A percentile compares a stretch with the other conserved stretches of the same genome.
Conservation (phyloP, 2,329 filamentous ascomycete genomes). For the Cercospora berteroae region DNA sequence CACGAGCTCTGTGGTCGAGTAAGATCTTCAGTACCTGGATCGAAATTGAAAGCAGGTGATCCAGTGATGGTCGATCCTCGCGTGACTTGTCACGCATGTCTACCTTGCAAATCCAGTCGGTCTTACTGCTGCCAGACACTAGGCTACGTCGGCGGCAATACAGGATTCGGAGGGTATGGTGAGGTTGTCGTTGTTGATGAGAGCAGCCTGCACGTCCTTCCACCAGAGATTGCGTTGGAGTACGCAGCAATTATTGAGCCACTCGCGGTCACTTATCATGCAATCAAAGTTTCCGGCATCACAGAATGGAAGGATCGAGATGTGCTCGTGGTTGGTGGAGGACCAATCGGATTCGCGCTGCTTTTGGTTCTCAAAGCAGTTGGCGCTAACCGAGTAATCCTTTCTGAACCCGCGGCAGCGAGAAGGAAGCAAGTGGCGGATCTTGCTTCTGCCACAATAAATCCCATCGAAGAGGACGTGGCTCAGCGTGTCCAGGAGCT, state of each 20-base stretch:
- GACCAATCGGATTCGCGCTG: slow-evolving; percentile 28
- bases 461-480: slow-evolving; percentile 25
- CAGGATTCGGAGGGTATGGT: slow-evolving; percentile 27
- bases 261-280: slow-evolving; percentile 25
- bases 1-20: slow-evolving; percentile 31
- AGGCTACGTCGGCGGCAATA: slow-evolving; percentile 26
- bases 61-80: slow-evolving; percentile 30
- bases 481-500: slow-evolving; percentile 17
- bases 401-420: slow-evolving; percentile 24
- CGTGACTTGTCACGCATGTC: slow-evolving; percentile 24
- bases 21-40: slow-evolving; percentile 14
- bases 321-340: slow-evolving; percentile 28
- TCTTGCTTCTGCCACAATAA: slow-evolving; percentile 19
- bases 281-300: slow-evolving; percentile 22
- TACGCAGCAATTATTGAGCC: slow-evolving; percentile 29
- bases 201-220: slow-evolving; percentile 20
- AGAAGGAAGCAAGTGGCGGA: slow-evolving; percentile 20
- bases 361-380: slow-evolving; percentile 22
- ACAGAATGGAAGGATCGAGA: slow-evolving; percentile 17
- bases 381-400: slow-evolving; percentile 19
- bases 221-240: slow-evolving; percentile 20
- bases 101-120: slow-evolving; percentile 17
- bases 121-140: slow-evolving; percentile 22
- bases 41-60: slow-evolving; percentile 21
- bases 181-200: slow-evolving; percentile 20